A percentile compares a stretch with the other conserved stretches of the same genome.
phyloP scores from a whole-genome alignment of 345 rosid species.

The Hypericum androsaemum region DNA sequence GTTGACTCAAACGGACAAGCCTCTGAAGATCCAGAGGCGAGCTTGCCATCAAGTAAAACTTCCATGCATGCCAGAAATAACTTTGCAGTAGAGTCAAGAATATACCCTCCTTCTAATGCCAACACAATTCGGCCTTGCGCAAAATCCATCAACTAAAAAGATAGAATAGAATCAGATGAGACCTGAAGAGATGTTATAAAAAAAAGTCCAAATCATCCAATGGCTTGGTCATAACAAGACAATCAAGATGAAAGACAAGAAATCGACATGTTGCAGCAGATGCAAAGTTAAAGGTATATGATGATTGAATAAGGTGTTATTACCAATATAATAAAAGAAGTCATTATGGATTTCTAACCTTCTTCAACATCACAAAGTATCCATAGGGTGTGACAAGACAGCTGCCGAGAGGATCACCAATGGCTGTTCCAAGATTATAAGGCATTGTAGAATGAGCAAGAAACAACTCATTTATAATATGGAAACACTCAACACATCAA shows the following conservation, averaged over 20 bases:
- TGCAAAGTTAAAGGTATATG: no score
- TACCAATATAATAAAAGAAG: conserved; percentile 54
- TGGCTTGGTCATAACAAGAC: no score
- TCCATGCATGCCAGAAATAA: conserved; percentile 82
- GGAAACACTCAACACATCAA: conserved; percentile 7
- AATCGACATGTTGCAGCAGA: no score
- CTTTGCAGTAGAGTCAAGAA: conserved; percentile 68
- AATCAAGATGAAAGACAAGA: no score
- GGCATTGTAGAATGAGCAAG: not conserved
- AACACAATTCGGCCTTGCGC: no score
- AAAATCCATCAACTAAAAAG: conserved; percentile 66
- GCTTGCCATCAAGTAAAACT: conserved; percentile 71
- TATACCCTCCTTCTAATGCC: no score
- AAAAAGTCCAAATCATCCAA: not conserved
- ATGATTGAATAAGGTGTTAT: conserved; percentile 14
- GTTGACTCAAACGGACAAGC: conserved; percentile 83
- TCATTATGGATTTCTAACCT: no score
- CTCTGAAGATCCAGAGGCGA: conserved; percentile 52
- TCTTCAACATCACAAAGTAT: no score
- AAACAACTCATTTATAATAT: not conserved
- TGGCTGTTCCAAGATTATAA: conserved; percentile 41
- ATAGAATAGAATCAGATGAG: not conserved
- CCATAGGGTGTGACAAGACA: conserved; percentile 71
- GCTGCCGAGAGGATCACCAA: conserved; percentile 82
- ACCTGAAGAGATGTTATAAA: not conserved